A percentile compares a stretch with the other conserved stretches of the same genome.
phyloP scores from a whole-genome alignment of 2,329 filamentous ascomycete species.

The Thelonectria discophora region DNA sequence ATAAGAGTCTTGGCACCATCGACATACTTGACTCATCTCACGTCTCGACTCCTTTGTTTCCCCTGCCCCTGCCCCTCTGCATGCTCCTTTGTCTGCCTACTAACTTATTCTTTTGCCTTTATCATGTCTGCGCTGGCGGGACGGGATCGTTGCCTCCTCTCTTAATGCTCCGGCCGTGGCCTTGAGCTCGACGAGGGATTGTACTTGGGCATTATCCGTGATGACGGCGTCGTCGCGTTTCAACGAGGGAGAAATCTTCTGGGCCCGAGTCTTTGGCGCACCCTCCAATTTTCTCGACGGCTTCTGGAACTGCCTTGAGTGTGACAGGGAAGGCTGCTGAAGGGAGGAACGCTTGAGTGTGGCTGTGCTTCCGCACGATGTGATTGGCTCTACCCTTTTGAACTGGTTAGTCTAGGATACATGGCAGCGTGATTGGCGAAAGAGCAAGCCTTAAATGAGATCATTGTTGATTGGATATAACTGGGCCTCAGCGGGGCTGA shows the following conservation, averaged over 20 bases:
- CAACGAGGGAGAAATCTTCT: no score
- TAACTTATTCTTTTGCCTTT: no score
- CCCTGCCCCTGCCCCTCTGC: background rate
- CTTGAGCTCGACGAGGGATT: no score
- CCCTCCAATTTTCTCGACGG: no score
- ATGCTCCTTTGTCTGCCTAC: no score
- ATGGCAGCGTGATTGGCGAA: constrained; percentile 33
- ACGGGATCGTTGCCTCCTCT: no score
- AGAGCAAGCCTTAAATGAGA: constrained; percentile 26
- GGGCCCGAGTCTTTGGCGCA: no score
- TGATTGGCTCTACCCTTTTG: constrained; percentile 24
- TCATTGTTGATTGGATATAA: constrained; percentile 29
- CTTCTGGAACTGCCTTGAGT: no score
- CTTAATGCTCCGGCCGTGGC: no score
- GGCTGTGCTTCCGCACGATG: constrained; percentile 7
- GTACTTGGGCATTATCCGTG: no score
- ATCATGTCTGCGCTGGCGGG: no score
- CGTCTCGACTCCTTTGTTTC: background rate
- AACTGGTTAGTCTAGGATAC: constrained; percentile 11
- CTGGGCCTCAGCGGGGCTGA: constrained; percentile 18
- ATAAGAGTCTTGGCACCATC: background rate
- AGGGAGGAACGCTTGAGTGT: constrained; percentile 16
- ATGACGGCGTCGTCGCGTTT: no score
- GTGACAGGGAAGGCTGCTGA: constrained; percentile 17
- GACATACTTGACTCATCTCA: constrained; percentile 23